Base-by-base conservation (phyloP, 2,329 filamentous ascomycete species). In the Epichloe coenophiala region DNA sequence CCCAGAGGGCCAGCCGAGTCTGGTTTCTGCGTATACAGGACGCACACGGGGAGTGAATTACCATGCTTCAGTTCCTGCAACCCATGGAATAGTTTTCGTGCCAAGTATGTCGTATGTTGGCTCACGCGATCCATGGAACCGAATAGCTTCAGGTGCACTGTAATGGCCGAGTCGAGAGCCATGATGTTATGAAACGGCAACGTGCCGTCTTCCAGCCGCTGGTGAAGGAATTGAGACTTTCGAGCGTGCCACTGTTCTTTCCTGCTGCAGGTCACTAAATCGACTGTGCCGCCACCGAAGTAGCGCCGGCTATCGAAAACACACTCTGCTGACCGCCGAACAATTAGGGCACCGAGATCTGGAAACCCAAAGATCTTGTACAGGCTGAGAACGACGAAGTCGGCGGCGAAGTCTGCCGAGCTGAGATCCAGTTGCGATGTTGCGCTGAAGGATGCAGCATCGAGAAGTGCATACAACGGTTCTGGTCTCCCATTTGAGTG, bases 351-450 rank as follows among this genome's bases (percentile, higher is more conserved):
- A 2, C 91, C 91, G 2, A 97, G 72, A 62, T 97, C 88, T 0
- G 91, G 91, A 56, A 96, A 96, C 1, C 93, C 91, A 64, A 97
- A 97, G n/a, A 96, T 90, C 65, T 97, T 98, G 70, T 96, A 94
- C 56, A 97, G 81, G 65, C 90, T 96, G 41, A 97, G 61, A 0
- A 88, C 85, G 0, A 80, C 84, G 57, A 97, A 97, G 63, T 97
- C 91, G 1, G 91, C 86, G 0, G 84, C 81, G 1, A 68, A 62
- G 0, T 71, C 68, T 0, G 74, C 58, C 57, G 86, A 69, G 50
- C 78, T 72, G 2, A 97, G 70, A 60, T 94, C 78, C 6, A 97
- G 71, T 1, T 80, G 80, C 4, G 86, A 80, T 0, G 90, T 95
- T 7, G 88, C 83, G 9, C 82, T 84, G 11, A 88, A 73, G 0